These are phyloP conservation scores for Candida awuae DNA, from an alignment of 805 yeast species.

Conservation along the genomic window DNA sequence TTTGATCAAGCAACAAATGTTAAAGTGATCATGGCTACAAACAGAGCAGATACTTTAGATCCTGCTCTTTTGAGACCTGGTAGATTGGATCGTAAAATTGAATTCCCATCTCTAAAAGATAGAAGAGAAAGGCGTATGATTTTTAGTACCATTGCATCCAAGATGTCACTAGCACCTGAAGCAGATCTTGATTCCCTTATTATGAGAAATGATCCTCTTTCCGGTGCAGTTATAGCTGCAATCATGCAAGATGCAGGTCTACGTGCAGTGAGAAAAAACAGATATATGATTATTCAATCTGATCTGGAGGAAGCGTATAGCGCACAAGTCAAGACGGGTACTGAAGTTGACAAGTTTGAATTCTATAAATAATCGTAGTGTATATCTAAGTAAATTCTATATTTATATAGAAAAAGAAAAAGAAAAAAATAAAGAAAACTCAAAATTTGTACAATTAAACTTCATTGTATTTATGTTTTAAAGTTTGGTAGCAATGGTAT, in stretches of 20 bases:
- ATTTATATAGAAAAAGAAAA: too few species aligned
- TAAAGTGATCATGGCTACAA: constrained; percentile 98
- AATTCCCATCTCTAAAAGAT: constrained; percentile 92
- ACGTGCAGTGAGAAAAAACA: constrained; percentile 95
- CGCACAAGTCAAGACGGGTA: constrained; percentile 90
- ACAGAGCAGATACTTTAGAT: constrained; percentile 98
- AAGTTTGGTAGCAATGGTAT: too few species aligned
- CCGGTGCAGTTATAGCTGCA: constrained; percentile 97
- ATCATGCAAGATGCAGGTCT: constrained; percentile 99
- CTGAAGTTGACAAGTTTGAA: constrained; percentile 94
- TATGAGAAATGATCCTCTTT: constrained; percentile 90
- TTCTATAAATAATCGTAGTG: constrained; percentile 91
- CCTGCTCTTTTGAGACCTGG: constrained; percentile 99
- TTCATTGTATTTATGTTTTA: too few species aligned
- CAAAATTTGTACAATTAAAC: too few species aligned
- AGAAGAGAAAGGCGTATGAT: constrained; percentile 97
- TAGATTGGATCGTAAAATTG: constrained; percentile 95
- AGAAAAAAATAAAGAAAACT: too few species aligned
- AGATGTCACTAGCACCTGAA: constrained; percentile 97
- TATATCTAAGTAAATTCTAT: too few species aligned
- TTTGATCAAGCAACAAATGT: constrained; percentile 93
- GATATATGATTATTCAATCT: constrained; percentile 92
- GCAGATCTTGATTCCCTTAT: constrained; percentile 92
- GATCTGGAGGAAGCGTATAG: constrained; percentile 98
- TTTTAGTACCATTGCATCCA: constrained; percentile 91